Evolutionary conservation across 2,329 filamentous ascomycete species (phyloP).

Genomic region (Paecilomyces sp.): DNA sequence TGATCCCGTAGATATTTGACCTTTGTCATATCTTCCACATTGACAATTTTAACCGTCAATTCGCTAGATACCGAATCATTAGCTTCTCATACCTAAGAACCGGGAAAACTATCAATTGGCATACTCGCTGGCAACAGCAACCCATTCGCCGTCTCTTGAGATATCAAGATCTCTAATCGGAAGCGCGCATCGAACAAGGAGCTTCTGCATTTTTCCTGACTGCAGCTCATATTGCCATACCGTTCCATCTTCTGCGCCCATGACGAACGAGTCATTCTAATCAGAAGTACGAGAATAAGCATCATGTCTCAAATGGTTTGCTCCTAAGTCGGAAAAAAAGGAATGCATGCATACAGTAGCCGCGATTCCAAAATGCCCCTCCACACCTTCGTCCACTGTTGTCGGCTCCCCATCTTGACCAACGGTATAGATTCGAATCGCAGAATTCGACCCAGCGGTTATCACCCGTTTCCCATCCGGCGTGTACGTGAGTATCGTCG

Average conservation of each 20-base stretch:
- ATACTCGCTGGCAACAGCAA: constrained; percentile 88
- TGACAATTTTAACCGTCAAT: constrained; percentile 81
- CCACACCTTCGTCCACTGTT: constrained; percentile 85
- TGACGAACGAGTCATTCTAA: constrained; percentile 74
- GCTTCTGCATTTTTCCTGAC: constrained; percentile 62
- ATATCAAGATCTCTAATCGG: constrained; percentile 81
- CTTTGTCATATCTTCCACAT: constrained; percentile 67
- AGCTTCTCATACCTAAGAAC: background rate
- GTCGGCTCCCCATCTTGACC: constrained; percentile 86
- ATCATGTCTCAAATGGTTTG: background rate
- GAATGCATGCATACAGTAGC: constrained; percentile 47
- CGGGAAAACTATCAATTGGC: constrained; percentile 17
- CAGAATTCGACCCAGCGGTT: constrained; percentile 89
- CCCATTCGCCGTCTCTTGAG: constrained; percentile 76
- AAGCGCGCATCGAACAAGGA: constrained; percentile 75
- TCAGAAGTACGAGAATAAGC: constrained; percentile 2
- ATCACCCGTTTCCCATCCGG: constrained; percentile 79
- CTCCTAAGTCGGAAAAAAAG: too few species aligned
- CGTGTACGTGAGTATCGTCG: constrained; percentile 82
- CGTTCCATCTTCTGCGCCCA: constrained; percentile 90
- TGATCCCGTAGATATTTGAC: constrained; percentile 79
- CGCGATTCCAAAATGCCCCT: constrained; percentile 74
- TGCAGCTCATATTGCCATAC: constrained; percentile 86
- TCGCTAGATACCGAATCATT: constrained; percentile 49
- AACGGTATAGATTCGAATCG: constrained; percentile 85